These are phyloP conservation scores for Dothideomycetes sp. DNA, from an alignment of 2,329 filamentous ascomycete genomes.

Conservation along the genomic window DNA sequence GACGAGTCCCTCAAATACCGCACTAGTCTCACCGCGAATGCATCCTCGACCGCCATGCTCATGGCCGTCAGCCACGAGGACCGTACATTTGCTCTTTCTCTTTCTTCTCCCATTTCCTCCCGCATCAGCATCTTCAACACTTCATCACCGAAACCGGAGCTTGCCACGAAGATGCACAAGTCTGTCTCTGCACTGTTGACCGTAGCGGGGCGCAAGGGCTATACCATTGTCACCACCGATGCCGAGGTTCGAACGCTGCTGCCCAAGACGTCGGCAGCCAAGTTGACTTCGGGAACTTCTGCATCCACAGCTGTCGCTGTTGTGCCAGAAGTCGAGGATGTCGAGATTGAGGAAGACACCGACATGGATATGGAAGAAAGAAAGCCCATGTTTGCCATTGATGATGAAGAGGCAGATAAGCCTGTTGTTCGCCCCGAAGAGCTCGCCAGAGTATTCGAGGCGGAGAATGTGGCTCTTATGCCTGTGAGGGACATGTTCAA, in stretches of 20 bases:
- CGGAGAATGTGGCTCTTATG: constrained; percentile 56
- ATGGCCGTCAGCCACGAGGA: constrained; percentile 58
- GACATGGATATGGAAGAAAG: constrained; percentile 12
- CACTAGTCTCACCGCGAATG: constrained; percentile 12
- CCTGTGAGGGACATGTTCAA: constrained; percentile 68
- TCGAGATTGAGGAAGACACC: constrained; percentile 17
- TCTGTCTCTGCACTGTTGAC: constrained; percentile 57
- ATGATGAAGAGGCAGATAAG: constrained; percentile 37
- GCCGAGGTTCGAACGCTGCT: constrained; percentile 53
- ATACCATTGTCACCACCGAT: constrained; percentile 62
- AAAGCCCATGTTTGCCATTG: constrained; percentile 16
- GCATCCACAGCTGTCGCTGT: constrained; percentile 5
- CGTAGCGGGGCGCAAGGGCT: constrained; percentile 55
- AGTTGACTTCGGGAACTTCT: background rate
- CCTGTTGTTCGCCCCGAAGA: constrained; percentile 58
- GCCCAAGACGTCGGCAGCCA: constrained; percentile 14
- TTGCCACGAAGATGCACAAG: constrained; percentile 34
- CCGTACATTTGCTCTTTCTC: constrained; percentile 29
- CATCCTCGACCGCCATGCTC: constrained; percentile 39
- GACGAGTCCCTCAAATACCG: constrained; percentile 58
- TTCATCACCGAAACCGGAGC: background rate
- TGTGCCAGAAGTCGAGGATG: constrained; percentile 10
- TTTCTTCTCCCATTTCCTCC: constrained; percentile 1
- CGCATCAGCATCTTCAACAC: constrained; percentile 6
- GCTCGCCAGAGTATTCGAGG: constrained; percentile 59